phyloP scores from a whole-genome alignment of 495 filamentous ascomycete species.

The Penicillium argentinense region DNA sequence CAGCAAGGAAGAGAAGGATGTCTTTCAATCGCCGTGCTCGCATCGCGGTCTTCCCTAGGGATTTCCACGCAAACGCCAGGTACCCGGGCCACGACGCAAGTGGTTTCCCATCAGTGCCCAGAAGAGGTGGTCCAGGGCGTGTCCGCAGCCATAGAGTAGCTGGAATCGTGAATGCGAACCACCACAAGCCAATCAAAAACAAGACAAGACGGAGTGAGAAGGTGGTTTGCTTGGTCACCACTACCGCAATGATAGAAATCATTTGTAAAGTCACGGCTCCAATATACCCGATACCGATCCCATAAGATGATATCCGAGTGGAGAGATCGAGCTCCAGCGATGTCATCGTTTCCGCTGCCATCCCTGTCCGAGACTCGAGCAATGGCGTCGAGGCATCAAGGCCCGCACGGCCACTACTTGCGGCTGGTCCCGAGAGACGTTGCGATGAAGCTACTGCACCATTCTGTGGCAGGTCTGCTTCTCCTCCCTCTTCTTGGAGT shows the following conservation, averaged over 20 bases:
- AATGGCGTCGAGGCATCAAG: slow-evolving; percentile 39
- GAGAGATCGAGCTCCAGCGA: slow-evolving; percentile 73
- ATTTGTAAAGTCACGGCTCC: slow-evolving; percentile 79
- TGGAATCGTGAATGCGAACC: slow-evolving; percentile 88
- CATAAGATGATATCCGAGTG: slow-evolving; percentile 82
- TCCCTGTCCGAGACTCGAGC: slow-evolving; percentile 10
- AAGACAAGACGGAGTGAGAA: slow-evolving; percentile 80
- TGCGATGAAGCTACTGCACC: no score
- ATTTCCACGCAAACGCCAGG: slow-evolving; percentile 78
- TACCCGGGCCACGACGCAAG: slow-evolving; percentile 58
- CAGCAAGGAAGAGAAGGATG: slow-evolving; percentile 80
- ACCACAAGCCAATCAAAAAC: slow-evolving; percentile 89
- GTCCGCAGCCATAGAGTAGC: slow-evolving; percentile 88
- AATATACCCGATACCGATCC: slow-evolving; percentile 87
- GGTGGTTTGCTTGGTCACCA: slow-evolving; percentile 68
- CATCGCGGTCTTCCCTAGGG: slow-evolving; percentile 74
- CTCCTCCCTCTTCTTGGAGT: not conserved
- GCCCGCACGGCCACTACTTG: not conserved
- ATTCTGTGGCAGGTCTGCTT: no score
- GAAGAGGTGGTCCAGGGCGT: slow-evolving; percentile 81
- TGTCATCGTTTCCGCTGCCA: slow-evolving; percentile 17
- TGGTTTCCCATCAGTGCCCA: slow-evolving; percentile 35
- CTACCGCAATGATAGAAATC: slow-evolving; percentile 69
- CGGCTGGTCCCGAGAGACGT: no score
- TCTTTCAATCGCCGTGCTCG: slow-evolving; percentile 81